A percentile compares a stretch with the other conserved stretches of the same genome.
phyloP scores from a whole-genome alignment of 768 basidiomycete species.

The Rhizopogon rudus region DNA sequence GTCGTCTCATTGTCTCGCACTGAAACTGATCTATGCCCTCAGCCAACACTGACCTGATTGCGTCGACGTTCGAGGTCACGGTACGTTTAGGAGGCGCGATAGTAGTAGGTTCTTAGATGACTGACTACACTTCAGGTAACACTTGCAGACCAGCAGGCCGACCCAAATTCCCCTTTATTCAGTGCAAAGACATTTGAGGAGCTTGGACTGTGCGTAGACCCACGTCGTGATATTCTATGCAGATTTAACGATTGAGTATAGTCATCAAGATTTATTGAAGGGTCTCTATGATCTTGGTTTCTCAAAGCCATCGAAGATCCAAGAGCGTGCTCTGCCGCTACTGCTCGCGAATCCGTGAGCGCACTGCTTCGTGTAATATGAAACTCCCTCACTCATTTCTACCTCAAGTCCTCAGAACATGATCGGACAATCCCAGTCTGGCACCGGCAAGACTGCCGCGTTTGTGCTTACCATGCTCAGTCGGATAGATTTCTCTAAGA shows the following conservation, averaged over 20 bases:
- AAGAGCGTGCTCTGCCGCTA: conserved; percentile 92
- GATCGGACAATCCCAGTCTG: conserved; percentile 99
- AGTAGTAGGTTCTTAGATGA: background rate
- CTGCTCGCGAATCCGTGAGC: conserved; percentile 86
- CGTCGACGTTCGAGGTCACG: conserved; percentile 79
- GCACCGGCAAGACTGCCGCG: conserved; percentile 98
- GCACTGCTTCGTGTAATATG: background rate
- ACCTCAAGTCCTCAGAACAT: conserved; percentile 87
- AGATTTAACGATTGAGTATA: conserved; percentile 23
- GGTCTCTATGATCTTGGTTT: conserved; percentile 95
- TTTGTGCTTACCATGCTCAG: conserved; percentile 98
- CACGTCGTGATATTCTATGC: background rate
- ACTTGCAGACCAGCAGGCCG: conserved; percentile 91
- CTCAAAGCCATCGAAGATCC: conserved; percentile 97
- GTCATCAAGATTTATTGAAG: conserved; percentile 83
- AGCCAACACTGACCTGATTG: conserved; percentile 57
- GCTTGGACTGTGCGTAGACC: conserved; percentile 74
- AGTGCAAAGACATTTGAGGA: conserved; percentile 95
- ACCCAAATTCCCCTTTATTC: conserved; percentile 93
- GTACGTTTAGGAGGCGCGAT: conserved; percentile 35
- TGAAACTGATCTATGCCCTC: background rate
- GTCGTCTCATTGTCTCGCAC: background rate
- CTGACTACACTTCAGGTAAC: conserved; percentile 61
- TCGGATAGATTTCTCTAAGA: conserved; percentile 78
- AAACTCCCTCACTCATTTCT: conserved; percentile 3